Percentiles rank a stretch among this genome's conserved stretches.
Conservation (phyloP, 1,139 yeast species). For the Saccharomycopsis crataegensis region DNA sequence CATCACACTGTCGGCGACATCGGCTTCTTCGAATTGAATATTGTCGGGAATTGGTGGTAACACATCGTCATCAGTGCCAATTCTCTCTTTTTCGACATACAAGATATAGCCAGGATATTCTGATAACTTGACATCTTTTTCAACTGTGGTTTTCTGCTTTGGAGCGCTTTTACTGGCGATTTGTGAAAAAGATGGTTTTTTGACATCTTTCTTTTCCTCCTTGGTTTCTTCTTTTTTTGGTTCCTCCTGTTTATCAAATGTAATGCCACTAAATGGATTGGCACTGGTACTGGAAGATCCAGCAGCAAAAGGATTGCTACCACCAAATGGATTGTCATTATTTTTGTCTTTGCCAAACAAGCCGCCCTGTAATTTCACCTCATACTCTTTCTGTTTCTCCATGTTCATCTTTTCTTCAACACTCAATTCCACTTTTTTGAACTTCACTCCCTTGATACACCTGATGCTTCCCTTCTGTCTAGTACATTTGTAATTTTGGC, state of each 20-base stretch:
- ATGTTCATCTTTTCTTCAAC: conserved; percentile 35
- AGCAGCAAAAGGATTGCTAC: conserved; percentile 30
- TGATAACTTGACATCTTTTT: conserved; percentile 24
- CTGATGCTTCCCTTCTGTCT: conserved; percentile 62
- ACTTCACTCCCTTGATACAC: conserved; percentile 60
- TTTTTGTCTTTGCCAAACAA: conserved; percentile 2
- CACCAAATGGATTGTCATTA: conserved; percentile 10
- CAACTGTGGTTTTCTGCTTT: neutral
- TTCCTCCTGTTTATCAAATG: conserved; percentile 17
- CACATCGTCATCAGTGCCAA: conserved; percentile 32
- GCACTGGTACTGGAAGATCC: conserved; percentile 4
- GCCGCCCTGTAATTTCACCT: conserved; percentile 4
- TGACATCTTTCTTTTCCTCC: neutral
- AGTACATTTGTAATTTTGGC: conserved; percentile 57
- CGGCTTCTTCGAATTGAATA: conserved; percentile 33
- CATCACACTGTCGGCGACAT: conserved; percentile 29
- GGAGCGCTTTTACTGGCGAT: neutral
- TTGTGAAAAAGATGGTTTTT: neutral
- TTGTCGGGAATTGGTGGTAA: conserved; percentile 37
- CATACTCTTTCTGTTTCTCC: conserved; percentile 21
- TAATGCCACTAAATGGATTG: conserved; percentile 25
- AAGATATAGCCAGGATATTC: conserved; percentile 57
- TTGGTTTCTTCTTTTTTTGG: neutral
- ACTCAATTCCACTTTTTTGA: conserved; percentile 19
- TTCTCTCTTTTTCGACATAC: conserved; percentile 60